Conservation (phyloP, 345 rosid species). For the Clausena lansium region DNA sequence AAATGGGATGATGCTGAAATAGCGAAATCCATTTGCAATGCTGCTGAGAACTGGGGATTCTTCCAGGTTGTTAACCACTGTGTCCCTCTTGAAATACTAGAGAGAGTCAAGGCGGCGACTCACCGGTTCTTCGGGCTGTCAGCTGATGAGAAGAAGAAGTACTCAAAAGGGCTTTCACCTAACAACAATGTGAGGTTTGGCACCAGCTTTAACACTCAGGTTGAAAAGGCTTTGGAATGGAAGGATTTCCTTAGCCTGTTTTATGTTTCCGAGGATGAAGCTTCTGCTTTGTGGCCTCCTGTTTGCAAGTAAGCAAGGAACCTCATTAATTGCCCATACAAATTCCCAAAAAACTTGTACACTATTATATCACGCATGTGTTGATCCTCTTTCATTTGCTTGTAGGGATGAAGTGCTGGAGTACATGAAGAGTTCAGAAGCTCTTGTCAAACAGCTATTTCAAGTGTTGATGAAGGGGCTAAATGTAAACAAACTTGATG, state of each 20-base stretch:
- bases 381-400: not conserved
- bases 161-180: slow-evolving; percentile 31
- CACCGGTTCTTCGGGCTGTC: slow-evolving; percentile 41
- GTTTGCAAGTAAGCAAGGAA: slow-evolving; percentile 30
- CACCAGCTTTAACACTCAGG: slow-evolving; percentile 39
- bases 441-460: slow-evolving; percentile 33
- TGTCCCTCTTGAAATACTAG: slow-evolving; percentile 37
- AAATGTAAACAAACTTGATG: slow-evolving; percentile 37
- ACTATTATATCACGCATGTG: too few species aligned
- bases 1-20: slow-evolving; percentile 29
- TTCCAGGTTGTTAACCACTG: slow-evolving; percentile 54
- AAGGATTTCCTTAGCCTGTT: slow-evolving; percentile 54
- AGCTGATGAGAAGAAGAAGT: slow-evolving; percentile 37
- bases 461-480: slow-evolving; percentile 35
- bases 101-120: slow-evolving; percentile 35
- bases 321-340: too few species aligned
- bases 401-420: slow-evolving; percentile 29
- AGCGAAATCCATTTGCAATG: slow-evolving; percentile 42
- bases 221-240: slow-evolving; percentile 51
- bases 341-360: too few species aligned
- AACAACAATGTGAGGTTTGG: slow-evolving; percentile 33
- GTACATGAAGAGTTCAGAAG: slow-evolving; percentile 39
- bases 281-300: slow-evolving; percentile 42
- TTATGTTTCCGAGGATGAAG: slow-evolving; percentile 43
- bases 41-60: slow-evolving; percentile 54